Percentiles rank a stretch among this genome's conserved stretches.
phyloP scores from a whole-genome alignment of 169 alveolate genomes.

The Cryptosporidium andersoni region DNA sequence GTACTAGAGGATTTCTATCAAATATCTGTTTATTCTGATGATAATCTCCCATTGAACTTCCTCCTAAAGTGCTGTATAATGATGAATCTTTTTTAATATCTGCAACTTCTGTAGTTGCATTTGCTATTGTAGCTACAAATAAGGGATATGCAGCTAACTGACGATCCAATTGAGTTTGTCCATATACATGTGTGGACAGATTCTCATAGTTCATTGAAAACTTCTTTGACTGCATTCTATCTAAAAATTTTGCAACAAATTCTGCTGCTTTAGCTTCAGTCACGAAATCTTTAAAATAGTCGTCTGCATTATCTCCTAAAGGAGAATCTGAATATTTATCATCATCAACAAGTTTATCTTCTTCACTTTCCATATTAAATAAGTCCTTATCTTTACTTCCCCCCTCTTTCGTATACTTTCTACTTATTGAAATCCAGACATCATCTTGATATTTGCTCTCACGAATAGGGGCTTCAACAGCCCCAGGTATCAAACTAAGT shows the following conservation, averaged over 20 bases:
- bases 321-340: not conserved
- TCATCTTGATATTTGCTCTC: conserved; percentile 3
- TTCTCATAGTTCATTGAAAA: conserved; percentile 60
- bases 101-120: conserved; percentile 26
- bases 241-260: conserved; percentile 39
- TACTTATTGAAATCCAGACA: conserved; percentile 8
- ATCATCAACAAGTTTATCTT: conserved; percentile 25
- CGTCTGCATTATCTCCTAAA: not conserved
- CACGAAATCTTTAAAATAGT: conserved; percentile 39
- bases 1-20: conserved; percentile 58
- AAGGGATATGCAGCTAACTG: conserved; percentile 59
- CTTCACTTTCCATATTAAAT: conserved; percentile 29
- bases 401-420: conserved; percentile 44
- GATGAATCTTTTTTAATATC: conserved; percentile 15
- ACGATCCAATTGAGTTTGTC: conserved; percentile 46
- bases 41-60: conserved; percentile 6
- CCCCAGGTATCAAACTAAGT: conserved; percentile 29
- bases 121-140: conserved; percentile 47
- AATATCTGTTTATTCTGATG: conserved; percentile 35
- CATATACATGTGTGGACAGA: conserved; percentile 42
- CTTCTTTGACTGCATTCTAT: conserved; percentile 67
- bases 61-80: conserved; percentile 19
- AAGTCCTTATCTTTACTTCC: conserved; percentile 26
- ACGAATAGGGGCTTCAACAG: conserved; percentile 55
- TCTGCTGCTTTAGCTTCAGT: conserved; percentile 70